Evolutionary conservation across 225 moss, liverwort and hornwort genomes (phyloP).

Genomic region (Thuidium tamariscinum): DNA sequence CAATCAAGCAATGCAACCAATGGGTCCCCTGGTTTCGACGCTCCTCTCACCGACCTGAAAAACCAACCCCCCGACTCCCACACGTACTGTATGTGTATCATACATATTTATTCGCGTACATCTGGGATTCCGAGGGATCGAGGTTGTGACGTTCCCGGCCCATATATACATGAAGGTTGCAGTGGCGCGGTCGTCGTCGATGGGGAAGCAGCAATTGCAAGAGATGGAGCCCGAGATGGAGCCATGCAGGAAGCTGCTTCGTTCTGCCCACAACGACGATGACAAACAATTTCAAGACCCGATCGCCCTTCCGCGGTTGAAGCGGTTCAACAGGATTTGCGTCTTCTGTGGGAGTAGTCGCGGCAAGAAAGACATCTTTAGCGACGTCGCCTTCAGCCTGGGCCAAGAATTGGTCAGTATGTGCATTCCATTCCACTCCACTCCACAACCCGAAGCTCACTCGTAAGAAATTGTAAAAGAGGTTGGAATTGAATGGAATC

Average conservation of each 20-base stretch:
- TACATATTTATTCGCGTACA: background rate
- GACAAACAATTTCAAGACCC: background rate
- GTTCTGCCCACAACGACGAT: background rate
- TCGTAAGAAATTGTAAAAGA: background rate
- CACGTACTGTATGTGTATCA: background rate
- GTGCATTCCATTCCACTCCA: background rate
- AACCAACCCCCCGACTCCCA: background rate
- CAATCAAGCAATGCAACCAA: background rate
- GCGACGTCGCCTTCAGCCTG: constrained; percentile 5
- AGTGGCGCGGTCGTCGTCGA: background rate
- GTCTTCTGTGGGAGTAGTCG: constrained; percentile 28
- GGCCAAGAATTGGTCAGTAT: constrained; percentile 18
- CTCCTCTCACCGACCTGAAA: background rate
- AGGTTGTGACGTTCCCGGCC: background rate
- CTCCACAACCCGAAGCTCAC: background rate
- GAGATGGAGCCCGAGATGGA: background rate
- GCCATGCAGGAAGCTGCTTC: background rate
- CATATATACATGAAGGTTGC: background rate
- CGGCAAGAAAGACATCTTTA: constrained; percentile 30
- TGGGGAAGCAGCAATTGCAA: background rate
- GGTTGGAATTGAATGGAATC: background rate
- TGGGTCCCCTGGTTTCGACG: background rate
- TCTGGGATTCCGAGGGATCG: background rate
- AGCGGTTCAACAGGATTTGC: constrained; percentile 18
- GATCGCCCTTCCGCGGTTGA: background rate